Conservation (phyloP, 352 stramenopile genomes). For the Pythium rishiriense region DNA sequence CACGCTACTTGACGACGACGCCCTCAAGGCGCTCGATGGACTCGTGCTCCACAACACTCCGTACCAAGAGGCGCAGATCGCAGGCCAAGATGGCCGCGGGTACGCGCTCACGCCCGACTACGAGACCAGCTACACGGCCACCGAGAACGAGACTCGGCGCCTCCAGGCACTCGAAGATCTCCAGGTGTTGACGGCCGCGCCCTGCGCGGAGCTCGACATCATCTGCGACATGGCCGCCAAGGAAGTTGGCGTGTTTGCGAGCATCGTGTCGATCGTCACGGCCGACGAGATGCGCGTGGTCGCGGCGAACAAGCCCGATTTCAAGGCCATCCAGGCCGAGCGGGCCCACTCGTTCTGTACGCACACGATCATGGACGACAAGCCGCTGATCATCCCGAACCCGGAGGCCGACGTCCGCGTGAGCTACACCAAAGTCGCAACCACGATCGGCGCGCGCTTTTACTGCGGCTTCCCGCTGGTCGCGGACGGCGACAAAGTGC, state of each 20-base stretch:
- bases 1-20: background rate
- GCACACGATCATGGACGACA: constrained; percentile 52
- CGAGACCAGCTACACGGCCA: background rate
- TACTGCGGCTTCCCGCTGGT: constrained; percentile 71
- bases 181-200: background rate
- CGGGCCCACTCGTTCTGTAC: constrained; percentile 60
- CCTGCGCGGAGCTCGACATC: constrained; percentile 51
- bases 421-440: constrained; percentile 26
- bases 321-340: constrained; percentile 33
- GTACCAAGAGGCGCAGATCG: background rate
- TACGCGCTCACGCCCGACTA: constrained; percentile 7
- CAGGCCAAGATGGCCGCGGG: background rate
- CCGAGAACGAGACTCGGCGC: constrained; percentile 35
- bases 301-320: constrained; percentile 41
- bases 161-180: constrained; percentile 28
- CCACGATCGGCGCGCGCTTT: constrained; percentile 47
- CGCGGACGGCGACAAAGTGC: constrained; percentile 24
- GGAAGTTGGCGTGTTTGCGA: constrained; percentile 37
- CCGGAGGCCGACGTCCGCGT: constrained; percentile 64
- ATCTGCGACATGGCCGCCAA: constrained; percentile 59
- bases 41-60: constrained; percentile 2
- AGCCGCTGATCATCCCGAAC: constrained; percentile 59
- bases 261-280: constrained; percentile 53
- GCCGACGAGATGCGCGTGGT: constrained; percentile 49
- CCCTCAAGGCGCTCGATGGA: constrained; percentile 4